Percentiles rank a stretch among this genome's conserved stretches.
Conservation (phyloP, 345 rosid species). For the Syzygium aqueum region DNA sequence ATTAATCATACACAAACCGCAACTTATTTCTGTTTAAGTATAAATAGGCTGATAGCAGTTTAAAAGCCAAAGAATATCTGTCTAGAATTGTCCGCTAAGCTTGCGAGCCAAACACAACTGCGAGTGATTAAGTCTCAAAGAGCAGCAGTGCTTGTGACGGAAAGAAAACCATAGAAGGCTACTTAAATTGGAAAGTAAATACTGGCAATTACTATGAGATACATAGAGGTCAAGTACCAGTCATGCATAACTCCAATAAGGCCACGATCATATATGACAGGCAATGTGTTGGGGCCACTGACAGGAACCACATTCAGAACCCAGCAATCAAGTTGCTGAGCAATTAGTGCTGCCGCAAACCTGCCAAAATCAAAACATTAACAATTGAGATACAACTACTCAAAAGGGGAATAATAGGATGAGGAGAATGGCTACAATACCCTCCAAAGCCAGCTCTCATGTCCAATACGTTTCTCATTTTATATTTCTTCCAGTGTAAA, state of each 20-base stretch:
- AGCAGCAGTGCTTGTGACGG: neutral
- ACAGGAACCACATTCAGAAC: slow-evolving; percentile 88
- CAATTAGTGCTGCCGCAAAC: slow-evolving; percentile 80
- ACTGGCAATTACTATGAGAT: neutral
- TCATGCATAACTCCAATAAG: slow-evolving; percentile 93
- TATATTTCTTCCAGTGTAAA: slow-evolving; percentile 74
- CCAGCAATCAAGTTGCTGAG: slow-evolving; percentile 71
- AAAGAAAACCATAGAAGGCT: neutral
- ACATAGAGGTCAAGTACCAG: slow-evolving; percentile 45
- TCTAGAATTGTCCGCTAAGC: neutral
- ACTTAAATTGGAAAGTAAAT: neutral
- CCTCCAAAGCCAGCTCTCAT: slow-evolving; percentile 98
- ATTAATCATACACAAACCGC: neutral
- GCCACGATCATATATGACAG: slow-evolving; percentile 96
- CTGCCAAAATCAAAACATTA: slow-evolving; percentile 31
- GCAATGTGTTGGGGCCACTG: slow-evolving; percentile 85
- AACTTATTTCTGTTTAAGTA: neutral
- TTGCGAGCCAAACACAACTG: neutral
- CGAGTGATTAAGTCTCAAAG: neutral
- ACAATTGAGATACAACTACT: neutral
- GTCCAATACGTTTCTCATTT: slow-evolving; percentile 93
- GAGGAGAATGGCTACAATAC: slow-evolving; percentile 24
- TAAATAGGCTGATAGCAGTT: neutral
- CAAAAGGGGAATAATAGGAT: neutral
- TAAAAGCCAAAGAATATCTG: neutral